Evolutionary conservation across 2,329 filamentous ascomycete genomes (phyloP).

Genomic region (Tolypocladium amazonense): DNA sequence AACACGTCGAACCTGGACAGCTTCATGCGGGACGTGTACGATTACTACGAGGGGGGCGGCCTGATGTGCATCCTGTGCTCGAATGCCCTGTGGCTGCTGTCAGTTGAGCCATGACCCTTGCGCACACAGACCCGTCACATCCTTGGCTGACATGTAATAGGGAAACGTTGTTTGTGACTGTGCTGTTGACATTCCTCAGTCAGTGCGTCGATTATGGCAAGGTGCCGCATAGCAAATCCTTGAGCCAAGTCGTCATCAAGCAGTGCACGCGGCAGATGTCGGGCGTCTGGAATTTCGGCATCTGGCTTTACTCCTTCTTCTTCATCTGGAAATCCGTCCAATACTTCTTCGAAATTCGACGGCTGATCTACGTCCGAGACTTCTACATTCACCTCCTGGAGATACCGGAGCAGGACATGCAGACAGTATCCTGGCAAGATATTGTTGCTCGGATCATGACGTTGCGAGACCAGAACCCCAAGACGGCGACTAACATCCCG

Average conservation of each 20-base stretch:
- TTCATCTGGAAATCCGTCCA: slow-evolving; percentile 74
- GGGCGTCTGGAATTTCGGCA: slow-evolving; percentile 60
- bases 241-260: slow-evolving; percentile 48
- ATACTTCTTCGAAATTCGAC: slow-evolving; percentile 61
- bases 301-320: slow-evolving; percentile 80
- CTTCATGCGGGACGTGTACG: slow-evolving; percentile 76
- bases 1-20: slow-evolving; percentile 84
- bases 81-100: slow-evolving; percentile 62
- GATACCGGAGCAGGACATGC: slow-evolving; percentile 75
- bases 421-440: slow-evolving; percentile 90
- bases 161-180: slow-evolving; percentile 72
- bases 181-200: slow-evolving; percentile 71
- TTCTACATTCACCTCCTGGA: slow-evolving; percentile 78
- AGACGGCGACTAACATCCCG: slow-evolving; percentile 52
- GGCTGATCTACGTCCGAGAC: slow-evolving; percentile 67
- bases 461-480: slow-evolving; percentile 75
- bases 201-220: slow-evolving; percentile 78
- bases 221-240: slow-evolving; percentile 52
- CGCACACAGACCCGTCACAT: not conserved
- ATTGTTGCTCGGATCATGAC: slow-evolving; percentile 78
- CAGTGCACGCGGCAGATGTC: slow-evolving; percentile 72
- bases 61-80: slow-evolving; percentile 75
- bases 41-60: slow-evolving; percentile 75
- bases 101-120: slow-evolving; percentile 21
- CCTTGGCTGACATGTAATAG: slow-evolving; percentile 25